phyloP scores from a whole-genome alignment of 1,284 basidiomycete genomes.

The Moniliella sp. region DNA sequence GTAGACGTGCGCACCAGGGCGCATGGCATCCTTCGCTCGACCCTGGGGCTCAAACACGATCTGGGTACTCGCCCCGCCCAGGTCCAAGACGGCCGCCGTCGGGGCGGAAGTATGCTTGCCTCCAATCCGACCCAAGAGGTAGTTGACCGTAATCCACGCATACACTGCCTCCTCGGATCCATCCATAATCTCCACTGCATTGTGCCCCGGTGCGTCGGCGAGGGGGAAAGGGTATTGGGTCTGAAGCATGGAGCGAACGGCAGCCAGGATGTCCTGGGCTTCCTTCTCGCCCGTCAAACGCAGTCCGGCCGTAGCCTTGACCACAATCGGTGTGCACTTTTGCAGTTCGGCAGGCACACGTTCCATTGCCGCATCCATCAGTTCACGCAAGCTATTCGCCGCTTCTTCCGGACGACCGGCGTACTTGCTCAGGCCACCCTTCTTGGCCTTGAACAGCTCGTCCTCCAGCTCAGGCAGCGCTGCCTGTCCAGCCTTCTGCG shows the following conservation, averaged over 20 bases:
- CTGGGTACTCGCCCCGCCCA: conserved; percentile 89
- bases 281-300: conserved; percentile 50
- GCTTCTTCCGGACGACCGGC: conserved; percentile 44
- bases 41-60: conserved; percentile 73
- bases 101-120: background rate
- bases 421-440: conserved; percentile 60
- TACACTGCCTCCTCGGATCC: conserved; percentile 78
- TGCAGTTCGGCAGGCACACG: conserved; percentile 52
- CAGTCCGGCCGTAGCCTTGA: conserved; percentile 86
- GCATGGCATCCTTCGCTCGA: conserved; percentile 37
- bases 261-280: conserved; percentile 54
- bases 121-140: conserved; percentile 36
- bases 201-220: conserved; percentile 13
- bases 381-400: conserved; percentile 55
- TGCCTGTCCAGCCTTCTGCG: too few species aligned
- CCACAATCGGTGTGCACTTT: conserved; percentile 63
- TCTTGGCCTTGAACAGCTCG: conserved; percentile 67
- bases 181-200: conserved; percentile 47
- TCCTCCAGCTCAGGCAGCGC: conserved; percentile 55
- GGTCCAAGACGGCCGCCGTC: conserved; percentile 77
- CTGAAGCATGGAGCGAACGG: conserved; percentile 49
- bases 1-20: conserved; percentile 80
- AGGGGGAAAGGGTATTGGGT: conserved; percentile 50
- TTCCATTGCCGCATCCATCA: conserved; percentile 57
- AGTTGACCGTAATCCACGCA: conserved; percentile 95